These are phyloP conservation scores for Hygrocybe punicea DNA, from an alignment of 768 basidiomycete species.

Conservation along the genomic window DNA sequence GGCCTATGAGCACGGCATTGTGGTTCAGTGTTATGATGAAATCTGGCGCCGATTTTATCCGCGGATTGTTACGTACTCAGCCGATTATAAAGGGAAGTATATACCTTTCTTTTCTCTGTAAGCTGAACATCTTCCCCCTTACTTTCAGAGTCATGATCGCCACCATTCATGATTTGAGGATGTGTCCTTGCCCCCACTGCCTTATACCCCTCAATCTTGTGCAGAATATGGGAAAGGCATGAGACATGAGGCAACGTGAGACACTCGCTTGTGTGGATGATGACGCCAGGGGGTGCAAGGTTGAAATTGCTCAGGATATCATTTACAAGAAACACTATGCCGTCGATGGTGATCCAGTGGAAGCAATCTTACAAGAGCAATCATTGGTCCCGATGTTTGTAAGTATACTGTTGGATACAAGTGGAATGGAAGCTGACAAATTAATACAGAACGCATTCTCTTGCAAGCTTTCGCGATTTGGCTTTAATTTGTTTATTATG, in stretches of 20 bases:
- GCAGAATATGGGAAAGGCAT: conserved; percentile 26
- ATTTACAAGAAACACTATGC: conserved; percentile 28
- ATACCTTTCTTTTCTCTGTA: neutral
- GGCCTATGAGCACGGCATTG: conserved; percentile 34
- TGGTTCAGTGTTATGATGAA: conserved; percentile 29
- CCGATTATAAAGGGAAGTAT: conserved; percentile 45
- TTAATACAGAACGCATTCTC: conserved; percentile 29
- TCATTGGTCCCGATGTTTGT: conserved; percentile 33
- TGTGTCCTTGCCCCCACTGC: conserved; percentile 38
- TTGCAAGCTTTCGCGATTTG: conserved; percentile 5
- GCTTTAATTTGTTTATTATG: conserved; percentile 2
- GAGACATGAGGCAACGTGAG: conserved; percentile 16
- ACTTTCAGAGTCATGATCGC: conserved; percentile 32
- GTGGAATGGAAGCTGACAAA: neutral
- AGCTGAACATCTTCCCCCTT: neutral
- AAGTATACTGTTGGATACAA: neutral
- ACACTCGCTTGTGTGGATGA: conserved; percentile 14
- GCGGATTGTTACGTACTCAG: conserved; percentile 35
- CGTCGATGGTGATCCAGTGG: conserved; percentile 26
- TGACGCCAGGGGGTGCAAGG: neutral
- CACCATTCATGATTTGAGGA: conserved; percentile 37
- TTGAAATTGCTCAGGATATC: conserved; percentile 16
- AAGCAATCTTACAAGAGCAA: conserved; percentile 22
- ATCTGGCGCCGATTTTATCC: conserved; percentile 31
- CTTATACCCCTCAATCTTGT: conserved; percentile 28